Evolutionary conservation across 2,329 filamentous ascomycete species (phyloP).

Genomic region (Zymoseptoria passerinii): DNA sequence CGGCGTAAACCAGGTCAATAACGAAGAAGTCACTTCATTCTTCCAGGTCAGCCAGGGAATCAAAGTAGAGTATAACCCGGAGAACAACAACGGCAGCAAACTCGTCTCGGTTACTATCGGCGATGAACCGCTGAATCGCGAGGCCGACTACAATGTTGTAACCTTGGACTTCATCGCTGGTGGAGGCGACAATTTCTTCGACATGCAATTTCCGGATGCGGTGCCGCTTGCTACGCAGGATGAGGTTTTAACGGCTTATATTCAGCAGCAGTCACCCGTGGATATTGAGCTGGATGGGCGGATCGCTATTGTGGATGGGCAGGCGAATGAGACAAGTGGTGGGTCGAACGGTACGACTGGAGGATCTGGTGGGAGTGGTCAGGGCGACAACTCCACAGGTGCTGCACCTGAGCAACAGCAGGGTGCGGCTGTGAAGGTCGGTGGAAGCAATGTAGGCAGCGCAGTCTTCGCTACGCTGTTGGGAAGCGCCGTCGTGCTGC

Average conservation of each 20-base stretch:
- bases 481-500: not conserved
- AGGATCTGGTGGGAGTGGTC: too few species aligned
- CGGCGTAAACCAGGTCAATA: constrained; percentile 47
- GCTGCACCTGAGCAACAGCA: not conserved
- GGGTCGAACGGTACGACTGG: not conserved
- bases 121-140: constrained; percentile 41
- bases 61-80: constrained; percentile 50
- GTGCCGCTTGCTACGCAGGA: constrained; percentile 46
- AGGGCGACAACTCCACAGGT: not conserved
- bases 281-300: constrained; percentile 43
- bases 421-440: not conserved
- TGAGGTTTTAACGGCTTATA: constrained; percentile 46
- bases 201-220: constrained; percentile 30
- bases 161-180: constrained; percentile 56
- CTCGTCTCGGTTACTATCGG: constrained; percentile 48
- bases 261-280: constrained; percentile 43
- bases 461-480: not conserved
- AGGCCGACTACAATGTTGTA: constrained; percentile 47
- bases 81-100: constrained; percentile 41
- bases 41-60: constrained; percentile 54
- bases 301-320: constrained; percentile 30
- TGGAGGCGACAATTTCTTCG: constrained; percentile 56
- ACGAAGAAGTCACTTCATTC: constrained; percentile 47
- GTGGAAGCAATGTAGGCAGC: not conserved
- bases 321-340: constrained; percentile 3